A percentile compares a stretch with the other conserved stretches of the same genome.
phyloP scores from a whole-genome alignment of 75 land plant species.

The Adiantum capillusveneris region DNA sequence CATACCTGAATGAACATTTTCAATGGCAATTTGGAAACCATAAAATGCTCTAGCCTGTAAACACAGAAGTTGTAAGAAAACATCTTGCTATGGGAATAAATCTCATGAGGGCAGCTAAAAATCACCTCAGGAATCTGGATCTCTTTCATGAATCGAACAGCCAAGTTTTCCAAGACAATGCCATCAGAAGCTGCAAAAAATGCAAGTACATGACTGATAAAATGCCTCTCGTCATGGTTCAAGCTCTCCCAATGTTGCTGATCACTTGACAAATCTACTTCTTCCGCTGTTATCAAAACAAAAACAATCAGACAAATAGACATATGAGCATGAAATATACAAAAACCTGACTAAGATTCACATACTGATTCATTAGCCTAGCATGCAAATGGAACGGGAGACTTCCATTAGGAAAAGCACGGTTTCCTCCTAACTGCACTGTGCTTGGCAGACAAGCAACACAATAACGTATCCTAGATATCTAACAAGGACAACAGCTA shows the following conservation, averaged over 20 bases:
- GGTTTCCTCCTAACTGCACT: too few species aligned
- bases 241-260: slow-evolving; percentile 59
- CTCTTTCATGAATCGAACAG: slow-evolving; percentile 82
- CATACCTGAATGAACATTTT: slow-evolving; percentile 83
- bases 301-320: slow-evolving; percentile 17
- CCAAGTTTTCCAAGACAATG: slow-evolving; percentile 86
- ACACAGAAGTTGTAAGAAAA: neutral
- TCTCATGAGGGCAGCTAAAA: neutral
- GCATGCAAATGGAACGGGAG: too few species aligned
- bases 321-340: too few species aligned
- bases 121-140: slow-evolving; percentile 66
- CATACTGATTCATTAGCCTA: too few species aligned
- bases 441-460: too few species aligned
- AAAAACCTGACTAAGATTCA: neutral
- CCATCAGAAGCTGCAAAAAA: slow-evolving; percentile 96
- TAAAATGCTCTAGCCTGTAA: slow-evolving; percentile 76
- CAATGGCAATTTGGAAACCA: slow-evolving; percentile 87
- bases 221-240: slow-evolving; percentile 60
- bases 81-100: neutral
- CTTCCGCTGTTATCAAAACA: slow-evolving; percentile 91
- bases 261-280: slow-evolving; percentile 75
- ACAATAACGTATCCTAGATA: too few species aligned
- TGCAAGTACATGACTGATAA: slow-evolving; percentile 79
- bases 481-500: too few species aligned
- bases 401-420: too few species aligned